Evolutionary conservation across 2,329 filamentous ascomycete species (phyloP).

Genomic region (Talaromyces pinophilus): DNA sequence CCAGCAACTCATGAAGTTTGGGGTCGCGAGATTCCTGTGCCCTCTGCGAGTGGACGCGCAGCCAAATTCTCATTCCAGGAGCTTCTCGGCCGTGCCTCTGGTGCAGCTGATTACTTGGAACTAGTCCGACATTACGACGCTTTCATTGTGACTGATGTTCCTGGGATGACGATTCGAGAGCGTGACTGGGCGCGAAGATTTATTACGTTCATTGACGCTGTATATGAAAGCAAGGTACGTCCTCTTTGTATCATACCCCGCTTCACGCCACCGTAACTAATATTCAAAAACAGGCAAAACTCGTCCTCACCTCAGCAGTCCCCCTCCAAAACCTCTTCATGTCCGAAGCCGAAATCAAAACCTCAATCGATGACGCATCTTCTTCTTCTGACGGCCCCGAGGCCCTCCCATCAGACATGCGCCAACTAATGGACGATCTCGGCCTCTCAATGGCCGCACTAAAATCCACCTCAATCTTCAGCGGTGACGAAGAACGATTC

Average conservation of each 20-base stretch:
- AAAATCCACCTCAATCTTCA: constrained; percentile 84
- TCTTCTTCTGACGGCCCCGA: constrained; percentile 39
- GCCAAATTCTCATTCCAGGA: constrained; percentile 93
- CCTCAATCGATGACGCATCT: constrained; percentile 51
- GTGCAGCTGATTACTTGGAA: constrained; percentile 93
- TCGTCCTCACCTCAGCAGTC: constrained; percentile 87
- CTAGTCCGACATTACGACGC: constrained; percentile 85
- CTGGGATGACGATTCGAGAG: constrained; percentile 83
- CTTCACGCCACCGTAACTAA: background rate
- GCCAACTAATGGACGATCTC: constrained; percentile 81
- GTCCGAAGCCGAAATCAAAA: constrained; percentile 67
- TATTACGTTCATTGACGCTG: constrained; percentile 96
- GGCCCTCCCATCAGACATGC: constrained; percentile 67
- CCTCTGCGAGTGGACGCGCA: constrained; percentile 80
- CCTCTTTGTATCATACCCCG: background rate
- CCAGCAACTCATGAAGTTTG: constrained; percentile 80
- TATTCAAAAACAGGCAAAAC: constrained; percentile 69
- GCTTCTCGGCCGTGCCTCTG: constrained; percentile 82
- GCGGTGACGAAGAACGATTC: constrained; percentile 93
- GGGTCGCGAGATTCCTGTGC: constrained; percentile 87
- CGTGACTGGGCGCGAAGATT: constrained; percentile 88
- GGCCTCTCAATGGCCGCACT: constrained; percentile 81
- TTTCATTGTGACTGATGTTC: constrained; percentile 88
- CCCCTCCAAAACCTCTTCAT: constrained; percentile 85
- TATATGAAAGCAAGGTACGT: constrained; percentile 72